Evolutionary conservation across 1,139 yeast genomes (phyloP).

Genomic region (Kurtzmaniella quercitrusa): DNA sequence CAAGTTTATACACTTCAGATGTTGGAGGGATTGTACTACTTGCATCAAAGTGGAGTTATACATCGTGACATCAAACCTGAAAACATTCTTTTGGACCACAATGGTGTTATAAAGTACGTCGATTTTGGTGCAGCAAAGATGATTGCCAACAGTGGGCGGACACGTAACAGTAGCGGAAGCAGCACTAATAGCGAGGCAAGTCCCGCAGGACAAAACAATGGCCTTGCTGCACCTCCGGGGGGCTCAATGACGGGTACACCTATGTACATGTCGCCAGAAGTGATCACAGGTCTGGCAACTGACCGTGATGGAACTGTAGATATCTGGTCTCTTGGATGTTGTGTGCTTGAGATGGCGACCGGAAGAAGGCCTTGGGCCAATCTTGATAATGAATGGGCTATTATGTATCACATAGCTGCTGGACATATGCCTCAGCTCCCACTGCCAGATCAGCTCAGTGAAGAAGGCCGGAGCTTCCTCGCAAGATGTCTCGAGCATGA

Average conservation of each 20-base stretch:
- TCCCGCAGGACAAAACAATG: background rate
- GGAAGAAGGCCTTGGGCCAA: conserved; percentile 88
- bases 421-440: conserved; percentile 92
- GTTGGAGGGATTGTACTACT: conserved; percentile 91
- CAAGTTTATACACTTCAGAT: conserved; percentile 89
- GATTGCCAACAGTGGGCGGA: conserved; percentile 67
- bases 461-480: conserved; percentile 67
- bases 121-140: conserved; percentile 98
- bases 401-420: conserved; percentile 97
- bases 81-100: conserved; percentile 83
- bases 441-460: conserved; percentile 68
- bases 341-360: conserved; percentile 78
- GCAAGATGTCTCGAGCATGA: conserved; percentile 78
- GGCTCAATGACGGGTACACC: conserved; percentile 87
- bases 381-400: conserved; percentile 95
- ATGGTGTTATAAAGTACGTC: conserved; percentile 90
- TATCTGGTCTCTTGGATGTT: conserved; percentile 82
- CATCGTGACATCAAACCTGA: conserved; percentile 98
- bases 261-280: conserved; percentile 99
- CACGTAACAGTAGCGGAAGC: conserved; percentile 21
- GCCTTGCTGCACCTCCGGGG: conserved; percentile 12
- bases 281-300: conserved; percentile 66
- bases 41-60: conserved; percentile 94
- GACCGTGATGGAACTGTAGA: conserved; percentile 75
- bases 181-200: background rate